Base-by-base conservation (phyloP, 768 basidiomycete genomes). In the Lentinula detonsa region DNA sequence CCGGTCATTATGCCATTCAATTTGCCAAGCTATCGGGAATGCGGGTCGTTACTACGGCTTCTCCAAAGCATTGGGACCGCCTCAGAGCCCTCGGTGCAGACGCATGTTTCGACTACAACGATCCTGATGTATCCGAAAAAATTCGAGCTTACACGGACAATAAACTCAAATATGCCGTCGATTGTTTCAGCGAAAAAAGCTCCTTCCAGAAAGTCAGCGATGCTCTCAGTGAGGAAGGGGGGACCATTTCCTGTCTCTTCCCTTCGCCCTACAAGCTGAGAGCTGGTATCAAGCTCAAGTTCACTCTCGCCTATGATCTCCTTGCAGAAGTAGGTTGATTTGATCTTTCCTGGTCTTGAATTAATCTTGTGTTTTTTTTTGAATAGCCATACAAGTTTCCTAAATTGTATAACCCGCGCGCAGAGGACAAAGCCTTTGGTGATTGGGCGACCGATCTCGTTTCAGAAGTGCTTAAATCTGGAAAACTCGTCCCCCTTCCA, bases 41-140 rank as follows among this genome's bases (percentile, higher is more conserved):
- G 62, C 64, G 65, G 13, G 70, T 75, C 35, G 64, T 73, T 10
- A 70, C 75, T 13, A 73, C 73, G 10, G 70, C 74, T 16, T 73
- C 72, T 16, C 65, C 70, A 8, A 59, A 65, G n/a, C 73, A 75
- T 60, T 66, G 66, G 28, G 68, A 63, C 0, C 64, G 71, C n/a
- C 60, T 77, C 40, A 69, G 68, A 31, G 59, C 66, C 3, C 65
- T 74, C 11, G 77, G 77, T 23, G 77, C 75, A 0, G 67, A 72
- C 23, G 71, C 67, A 2, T 66, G 68, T 5, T 68, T 74, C 59
- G 71, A 74, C 55, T 75, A 72, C 62, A 66, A 66, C 42, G 64
- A 65, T 52, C 52, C 57, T 13, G 63, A 64, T 5, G 63, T 62
- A 5, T 50, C 59, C 4, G 45, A 60, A 40, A 63, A 67, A 39